phyloP scores from a whole-genome alignment of 2,329 filamentous ascomycete genomes.

The Acrocalymma vagum region DNA sequence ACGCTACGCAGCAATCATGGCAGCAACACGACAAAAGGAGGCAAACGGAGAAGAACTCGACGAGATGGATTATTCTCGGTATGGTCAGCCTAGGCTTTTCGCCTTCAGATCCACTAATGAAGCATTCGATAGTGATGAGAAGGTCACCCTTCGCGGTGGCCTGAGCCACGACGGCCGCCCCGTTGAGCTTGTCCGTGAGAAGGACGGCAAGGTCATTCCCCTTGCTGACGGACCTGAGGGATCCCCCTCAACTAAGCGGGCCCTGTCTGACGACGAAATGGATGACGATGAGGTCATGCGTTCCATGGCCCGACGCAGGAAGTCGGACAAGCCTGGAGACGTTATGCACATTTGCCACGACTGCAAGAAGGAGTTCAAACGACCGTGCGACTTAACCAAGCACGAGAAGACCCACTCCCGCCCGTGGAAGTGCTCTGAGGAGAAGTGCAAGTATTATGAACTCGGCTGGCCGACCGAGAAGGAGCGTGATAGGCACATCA shows the following conservation, averaged over 20 bases:
- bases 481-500: conserved; percentile 93
- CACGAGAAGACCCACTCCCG: conserved; percentile 98
- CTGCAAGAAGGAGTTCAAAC: conserved; percentile 90
- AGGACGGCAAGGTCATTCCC: conserved; percentile 81
- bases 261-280: conserved; percentile 68
- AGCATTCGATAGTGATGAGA: conserved; percentile 64
- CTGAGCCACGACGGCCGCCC: conserved; percentile 82
- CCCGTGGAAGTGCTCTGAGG: conserved; percentile 89
- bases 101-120: conserved; percentile 32
- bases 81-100: conserved; percentile 34
- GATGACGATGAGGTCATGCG: conserved; percentile 86
- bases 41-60: conserved; percentile 62
- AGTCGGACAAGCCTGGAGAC: conserved; percentile 87
- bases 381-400: conserved; percentile 96
- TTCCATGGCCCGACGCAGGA: conserved; percentile 95
- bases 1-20: conserved; percentile 86
- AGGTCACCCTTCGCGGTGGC: conserved; percentile 82
- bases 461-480: conserved; percentile 98
- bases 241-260: conserved; percentile 67
- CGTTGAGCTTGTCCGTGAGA: conserved; percentile 83
- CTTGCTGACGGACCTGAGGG: conserved; percentile 67
- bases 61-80: conserved; percentile 61
- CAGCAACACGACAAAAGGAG: conserved; percentile 74
- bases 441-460: conserved; percentile 87
- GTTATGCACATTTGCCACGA: conserved; percentile 82